phyloP scores from a whole-genome alignment of 768 basidiomycete genomes.

The Tremella fuciformis region DNA sequence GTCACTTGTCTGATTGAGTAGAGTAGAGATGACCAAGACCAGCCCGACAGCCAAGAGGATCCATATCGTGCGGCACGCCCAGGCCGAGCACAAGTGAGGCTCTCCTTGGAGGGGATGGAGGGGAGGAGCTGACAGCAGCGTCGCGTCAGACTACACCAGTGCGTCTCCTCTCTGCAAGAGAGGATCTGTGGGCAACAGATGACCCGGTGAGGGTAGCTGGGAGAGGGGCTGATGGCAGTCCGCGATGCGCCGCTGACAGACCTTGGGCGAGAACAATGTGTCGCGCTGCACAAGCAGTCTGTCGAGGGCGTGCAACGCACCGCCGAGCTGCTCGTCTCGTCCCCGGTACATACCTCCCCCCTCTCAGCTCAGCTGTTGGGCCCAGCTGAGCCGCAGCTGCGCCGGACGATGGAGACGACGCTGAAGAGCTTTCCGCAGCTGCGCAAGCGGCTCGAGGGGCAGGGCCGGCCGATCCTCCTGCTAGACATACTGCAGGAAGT shows the following conservation, averaged over 20 bases:
- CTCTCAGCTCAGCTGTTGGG: background rate
- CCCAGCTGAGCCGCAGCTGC: slow-evolving; percentile 17
- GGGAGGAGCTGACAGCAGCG: background rate
- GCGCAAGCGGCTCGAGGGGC: slow-evolving; percentile 26
- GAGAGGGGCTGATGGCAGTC: slow-evolving; percentile 19
- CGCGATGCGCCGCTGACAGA: slow-evolving; percentile 48
- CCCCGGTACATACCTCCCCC: slow-evolving; percentile 21
- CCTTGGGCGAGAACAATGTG: slow-evolving; percentile 43
- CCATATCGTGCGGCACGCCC: slow-evolving; percentile 44
- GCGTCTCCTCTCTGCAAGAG: slow-evolving; percentile 11
- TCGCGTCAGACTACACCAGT: slow-evolving; percentile 36
- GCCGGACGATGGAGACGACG: slow-evolving; percentile 48
- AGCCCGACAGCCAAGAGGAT: slow-evolving; percentile 25
- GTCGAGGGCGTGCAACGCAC: slow-evolving; percentile 38
- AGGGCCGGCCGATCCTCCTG: slow-evolving; percentile 42
- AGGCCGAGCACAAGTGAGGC: slow-evolving; percentile 48
- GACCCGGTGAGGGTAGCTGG: no score
- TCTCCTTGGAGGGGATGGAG: background rate
- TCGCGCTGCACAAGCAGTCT: slow-evolving; percentile 38
- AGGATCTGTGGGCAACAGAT: no score
- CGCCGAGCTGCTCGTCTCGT: slow-evolving; percentile 46
- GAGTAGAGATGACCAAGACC: slow-evolving; percentile 1
- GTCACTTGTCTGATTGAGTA: background rate
- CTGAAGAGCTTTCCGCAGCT: slow-evolving; percentile 34
- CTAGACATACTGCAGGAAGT: slow-evolving; percentile 49